phyloP scores from a whole-genome alignment of 225 moss, liverwort and hornwort genomes.

The Neckera pumila region DNA sequence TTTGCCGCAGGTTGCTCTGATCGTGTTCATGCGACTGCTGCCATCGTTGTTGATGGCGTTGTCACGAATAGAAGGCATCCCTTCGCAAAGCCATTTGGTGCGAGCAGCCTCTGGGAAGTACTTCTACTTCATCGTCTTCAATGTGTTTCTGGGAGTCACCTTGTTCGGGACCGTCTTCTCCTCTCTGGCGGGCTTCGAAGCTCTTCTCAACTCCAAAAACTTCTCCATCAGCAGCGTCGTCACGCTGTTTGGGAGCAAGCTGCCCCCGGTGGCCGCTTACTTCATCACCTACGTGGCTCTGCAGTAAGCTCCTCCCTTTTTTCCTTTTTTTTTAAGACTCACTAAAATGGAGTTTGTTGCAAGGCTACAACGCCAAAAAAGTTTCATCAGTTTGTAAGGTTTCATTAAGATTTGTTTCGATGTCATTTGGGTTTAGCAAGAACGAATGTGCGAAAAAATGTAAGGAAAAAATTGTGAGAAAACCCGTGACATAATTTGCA shows the following conservation, averaged over 20 bases:
- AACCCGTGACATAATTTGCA: background rate
- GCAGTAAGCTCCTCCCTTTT: constrained; percentile 28
- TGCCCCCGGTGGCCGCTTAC: constrained; percentile 66
- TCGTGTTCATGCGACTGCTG: constrained; percentile 50
- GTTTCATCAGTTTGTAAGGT: background rate
- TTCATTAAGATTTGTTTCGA: background rate
- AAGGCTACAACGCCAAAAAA: background rate
- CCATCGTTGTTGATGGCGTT: constrained; percentile 51
- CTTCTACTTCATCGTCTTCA: constrained; percentile 82
- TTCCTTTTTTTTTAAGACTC: too few relatives aligned
- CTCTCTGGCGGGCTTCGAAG: constrained; percentile 41
- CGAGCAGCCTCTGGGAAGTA: constrained; percentile 78
- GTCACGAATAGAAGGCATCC: constrained; percentile 61
- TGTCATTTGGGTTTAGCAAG: background rate
- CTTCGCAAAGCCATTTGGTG: constrained; percentile 54
- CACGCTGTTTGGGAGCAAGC: constrained; percentile 53
- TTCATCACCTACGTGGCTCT: constrained; percentile 82
- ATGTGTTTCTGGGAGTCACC: constrained; percentile 80
- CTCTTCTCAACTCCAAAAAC: constrained; percentile 20
- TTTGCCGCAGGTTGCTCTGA: constrained; percentile 64
- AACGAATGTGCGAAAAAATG: background rate
- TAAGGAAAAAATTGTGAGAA: background rate
- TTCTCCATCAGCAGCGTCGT: constrained; percentile 41
- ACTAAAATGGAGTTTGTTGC: background rate
- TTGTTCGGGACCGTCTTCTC: constrained; percentile 69